Conservation (phyloP, 805 yeast species). For the Candida easanensis region DNA sequence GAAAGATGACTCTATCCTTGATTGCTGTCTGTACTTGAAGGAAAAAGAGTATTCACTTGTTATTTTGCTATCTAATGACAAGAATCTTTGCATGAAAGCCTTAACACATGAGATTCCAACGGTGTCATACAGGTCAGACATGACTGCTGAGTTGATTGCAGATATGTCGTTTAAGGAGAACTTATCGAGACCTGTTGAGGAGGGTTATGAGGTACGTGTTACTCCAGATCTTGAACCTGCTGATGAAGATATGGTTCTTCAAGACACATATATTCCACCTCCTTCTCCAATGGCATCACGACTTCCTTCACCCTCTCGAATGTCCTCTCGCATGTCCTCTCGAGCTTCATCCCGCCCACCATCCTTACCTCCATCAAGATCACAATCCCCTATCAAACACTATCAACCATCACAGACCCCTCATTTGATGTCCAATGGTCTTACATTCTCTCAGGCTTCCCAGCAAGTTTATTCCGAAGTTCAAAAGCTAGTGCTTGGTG, state of each 20-base stretch:
- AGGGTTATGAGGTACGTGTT: neutral
- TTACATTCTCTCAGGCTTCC: constrained; percentile 16
- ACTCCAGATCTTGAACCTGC: neutral
- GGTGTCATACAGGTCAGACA: constrained; percentile 43
- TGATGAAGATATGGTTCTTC: neutral
- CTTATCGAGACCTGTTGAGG: neutral
- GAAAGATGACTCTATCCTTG: constrained; percentile 83
- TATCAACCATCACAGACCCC: neutral
- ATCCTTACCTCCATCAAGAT: neutral
- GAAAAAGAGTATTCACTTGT: constrained; percentile 40
- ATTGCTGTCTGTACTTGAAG: constrained; percentile 71
- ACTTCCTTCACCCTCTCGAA: no score
- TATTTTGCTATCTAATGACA: constrained; percentile 75
- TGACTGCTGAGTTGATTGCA: constrained; percentile 49
- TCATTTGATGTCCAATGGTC: neutral
- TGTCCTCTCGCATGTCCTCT: no score
- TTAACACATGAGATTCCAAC: constrained; percentile 64
- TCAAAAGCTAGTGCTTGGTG: constrained; percentile 38
- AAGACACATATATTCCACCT: neutral
- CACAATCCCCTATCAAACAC: neutral
- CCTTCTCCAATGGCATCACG: neutral
- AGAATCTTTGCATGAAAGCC: constrained; percentile 78
- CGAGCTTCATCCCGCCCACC: neutral
- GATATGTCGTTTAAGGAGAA: constrained; percentile 37
- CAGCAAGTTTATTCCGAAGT: constrained; percentile 40